phyloP scores from a whole-genome alignment of 805 yeast species.

The Zygoascus bituminiphila region DNA sequence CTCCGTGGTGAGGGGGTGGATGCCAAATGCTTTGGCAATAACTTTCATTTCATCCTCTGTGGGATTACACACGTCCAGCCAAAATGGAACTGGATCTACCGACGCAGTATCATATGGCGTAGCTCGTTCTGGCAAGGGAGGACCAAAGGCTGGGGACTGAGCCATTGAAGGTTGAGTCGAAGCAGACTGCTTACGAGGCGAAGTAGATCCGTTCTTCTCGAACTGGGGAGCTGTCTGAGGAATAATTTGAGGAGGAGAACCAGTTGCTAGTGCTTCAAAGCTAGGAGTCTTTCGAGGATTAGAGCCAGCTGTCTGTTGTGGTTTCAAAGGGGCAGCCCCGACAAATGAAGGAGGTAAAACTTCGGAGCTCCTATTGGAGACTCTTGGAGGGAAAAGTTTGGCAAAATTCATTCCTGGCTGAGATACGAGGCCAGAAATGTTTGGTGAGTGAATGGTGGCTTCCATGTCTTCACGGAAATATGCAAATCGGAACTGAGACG shows the following conservation, averaged over 20 bases:
- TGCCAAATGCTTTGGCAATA: constrained; percentile 80
- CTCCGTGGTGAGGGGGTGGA: constrained; percentile 94
- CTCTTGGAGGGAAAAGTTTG: constrained; percentile 44
- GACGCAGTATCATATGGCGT: neutral
- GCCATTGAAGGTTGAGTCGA: neutral
- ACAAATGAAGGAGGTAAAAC: constrained; percentile 1
- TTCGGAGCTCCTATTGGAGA: neutral
- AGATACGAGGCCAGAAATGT: constrained; percentile 63
- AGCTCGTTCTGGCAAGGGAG: neutral
- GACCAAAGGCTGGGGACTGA: constrained; percentile 1
- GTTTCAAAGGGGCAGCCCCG: constrained; percentile 4
- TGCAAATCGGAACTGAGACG: constrained; percentile 68
- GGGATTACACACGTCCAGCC: constrained; percentile 90
- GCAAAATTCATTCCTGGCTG: constrained; percentile 54
- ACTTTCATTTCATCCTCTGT: constrained; percentile 97
- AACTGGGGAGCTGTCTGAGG: neutral
- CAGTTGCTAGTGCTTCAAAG: neutral
- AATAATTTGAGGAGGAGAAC: neutral
- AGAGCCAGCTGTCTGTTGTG: neutral
- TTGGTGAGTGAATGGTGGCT: constrained; percentile 84
- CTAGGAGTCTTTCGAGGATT: neutral
- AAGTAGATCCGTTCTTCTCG: neutral
- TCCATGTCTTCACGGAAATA: constrained; percentile 86
- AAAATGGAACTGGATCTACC: constrained; percentile 43
- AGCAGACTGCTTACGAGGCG: neutral